These are phyloP conservation scores for Eucalyptus tenuipes DNA, from an alignment of 345 rosid species.

Conservation along the genomic window DNA sequence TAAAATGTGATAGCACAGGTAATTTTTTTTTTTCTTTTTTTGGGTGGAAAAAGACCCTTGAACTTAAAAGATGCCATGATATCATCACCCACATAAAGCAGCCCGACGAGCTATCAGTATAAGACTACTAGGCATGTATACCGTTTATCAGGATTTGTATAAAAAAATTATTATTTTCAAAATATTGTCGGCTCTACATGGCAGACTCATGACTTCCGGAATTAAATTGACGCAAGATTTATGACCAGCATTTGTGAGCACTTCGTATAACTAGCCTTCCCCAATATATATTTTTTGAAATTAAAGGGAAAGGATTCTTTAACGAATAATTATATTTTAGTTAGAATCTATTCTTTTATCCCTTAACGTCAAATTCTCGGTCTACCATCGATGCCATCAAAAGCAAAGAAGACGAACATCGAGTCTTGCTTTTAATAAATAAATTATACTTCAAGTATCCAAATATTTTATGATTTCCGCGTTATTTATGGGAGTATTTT, in stretches of 20 bases:
- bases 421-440: not conserved
- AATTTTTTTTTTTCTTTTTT: rapidly evolving
- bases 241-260: not conserved
- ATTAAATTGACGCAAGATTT: not conserved
- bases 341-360: not conserved
- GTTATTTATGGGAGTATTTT: not conserved
- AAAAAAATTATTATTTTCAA: not conserved
- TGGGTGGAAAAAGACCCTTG: not conserved
- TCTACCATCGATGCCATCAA: not conserved
- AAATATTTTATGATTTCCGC: not conserved
- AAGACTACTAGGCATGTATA: not conserved
- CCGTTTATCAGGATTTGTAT: not conserved
- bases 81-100: not conserved
- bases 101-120: not conserved
- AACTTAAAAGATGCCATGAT: not conserved
- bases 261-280: not conserved
- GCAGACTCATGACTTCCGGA: not conserved
- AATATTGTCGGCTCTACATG: not conserved
- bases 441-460: not conserved
- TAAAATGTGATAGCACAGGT: too few relatives aligned
- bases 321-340: not conserved
- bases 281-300: too few relatives aligned
- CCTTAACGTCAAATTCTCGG: not conserved
- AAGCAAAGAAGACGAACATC: not conserved
- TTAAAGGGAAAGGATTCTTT: not conserved